phyloP scores from a whole-genome alignment of 345 rosid species.

The Triadica sebifera region DNA sequence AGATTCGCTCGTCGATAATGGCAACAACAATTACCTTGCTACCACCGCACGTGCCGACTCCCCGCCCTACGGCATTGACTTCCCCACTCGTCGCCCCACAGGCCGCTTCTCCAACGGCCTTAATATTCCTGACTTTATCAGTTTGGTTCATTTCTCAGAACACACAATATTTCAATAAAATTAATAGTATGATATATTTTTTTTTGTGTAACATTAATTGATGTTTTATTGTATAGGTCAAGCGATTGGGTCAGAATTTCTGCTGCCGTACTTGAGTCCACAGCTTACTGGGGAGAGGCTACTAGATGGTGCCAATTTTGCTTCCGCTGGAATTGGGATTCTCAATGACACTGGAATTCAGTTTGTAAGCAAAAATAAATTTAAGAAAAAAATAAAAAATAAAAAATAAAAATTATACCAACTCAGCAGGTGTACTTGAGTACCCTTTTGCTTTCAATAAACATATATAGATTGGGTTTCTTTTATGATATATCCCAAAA shows the following conservation, averaged over 20 bases:
- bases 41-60: conserved; percentile 24
- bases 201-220: not conserved
- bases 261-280: conserved; percentile 32
- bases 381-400: too few species aligned
- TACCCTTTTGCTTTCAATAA: too few species aligned
- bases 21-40: conserved; percentile 25
- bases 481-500: too few species aligned
- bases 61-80: conserved; percentile 28
- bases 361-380: conserved; percentile 15
- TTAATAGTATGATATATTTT: not conserved
- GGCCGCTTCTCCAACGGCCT: conserved; percentile 30
- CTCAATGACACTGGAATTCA: conserved; percentile 36
- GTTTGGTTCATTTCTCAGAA: conserved; percentile 2
- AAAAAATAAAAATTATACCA: too few species aligned
- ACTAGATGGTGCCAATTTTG: conserved; percentile 34
- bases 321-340: conserved; percentile 36
- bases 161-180: too few species aligned
- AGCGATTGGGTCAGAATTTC: conserved; percentile 14
- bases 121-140: conserved; percentile 24
- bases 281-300: conserved; percentile 17
- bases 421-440: too few species aligned
- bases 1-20: conserved; percentile 29
- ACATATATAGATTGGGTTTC: too few species aligned
- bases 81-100: conserved; percentile 22
- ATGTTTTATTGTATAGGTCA: conserved; percentile 7